Conservation (phyloP, 441 rosid species). For the Iberis amara region DNA sequence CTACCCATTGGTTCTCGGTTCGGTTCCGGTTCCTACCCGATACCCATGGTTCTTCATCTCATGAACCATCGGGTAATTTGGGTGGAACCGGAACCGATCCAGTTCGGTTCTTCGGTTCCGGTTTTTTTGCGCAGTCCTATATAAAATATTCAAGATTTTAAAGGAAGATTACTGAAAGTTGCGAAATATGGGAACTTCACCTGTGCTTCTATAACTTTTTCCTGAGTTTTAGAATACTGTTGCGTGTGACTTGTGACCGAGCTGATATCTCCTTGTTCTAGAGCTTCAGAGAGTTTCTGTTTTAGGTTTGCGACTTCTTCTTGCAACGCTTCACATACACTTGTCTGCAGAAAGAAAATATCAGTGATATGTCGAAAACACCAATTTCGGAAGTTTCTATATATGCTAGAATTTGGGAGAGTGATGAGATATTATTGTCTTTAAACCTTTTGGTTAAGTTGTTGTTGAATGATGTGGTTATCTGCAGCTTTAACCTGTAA, state of each 20-base stretch:
- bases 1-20: no score
- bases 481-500: constrained; percentile 90
- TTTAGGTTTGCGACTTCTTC: constrained; percentile 61
- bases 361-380: constrained; percentile 13
- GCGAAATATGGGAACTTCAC: constrained; percentile 8
- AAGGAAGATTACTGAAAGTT: constrained; percentile 4
- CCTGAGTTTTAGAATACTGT: constrained; percentile 20
- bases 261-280: constrained; percentile 36
- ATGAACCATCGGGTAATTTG: no score
- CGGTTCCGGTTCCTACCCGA: no score
- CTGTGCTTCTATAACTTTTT: constrained; percentile 28
- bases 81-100: no score
- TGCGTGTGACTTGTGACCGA: constrained; percentile 20
- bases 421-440: not conserved
- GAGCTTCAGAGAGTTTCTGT: constrained; percentile 71
- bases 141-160: constrained; percentile 9
- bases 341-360: constrained; percentile 43
- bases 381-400: constrained; percentile 4
- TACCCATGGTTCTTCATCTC: no score
- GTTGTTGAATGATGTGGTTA: constrained; percentile 89
- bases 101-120: no score
- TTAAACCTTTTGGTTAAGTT: constrained; percentile 77
- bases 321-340: constrained; percentile 71
- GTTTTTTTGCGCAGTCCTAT: no score
- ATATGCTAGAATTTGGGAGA: not conserved